Conservation (phyloP, 768 basidiomycete genomes). For the Boletellus sp. region DNA sequence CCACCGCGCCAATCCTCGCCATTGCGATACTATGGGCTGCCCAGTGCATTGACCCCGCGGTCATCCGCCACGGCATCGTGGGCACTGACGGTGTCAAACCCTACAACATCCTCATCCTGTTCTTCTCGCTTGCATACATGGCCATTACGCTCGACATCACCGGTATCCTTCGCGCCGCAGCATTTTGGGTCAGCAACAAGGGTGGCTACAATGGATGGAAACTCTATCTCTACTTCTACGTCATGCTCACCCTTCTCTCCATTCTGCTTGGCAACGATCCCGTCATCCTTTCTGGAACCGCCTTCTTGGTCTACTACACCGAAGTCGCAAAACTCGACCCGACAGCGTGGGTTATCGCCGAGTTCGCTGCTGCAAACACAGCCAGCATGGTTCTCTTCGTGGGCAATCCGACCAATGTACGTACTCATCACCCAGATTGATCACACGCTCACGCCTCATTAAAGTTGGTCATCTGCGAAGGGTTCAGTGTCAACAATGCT, state of each 20-base stretch:
- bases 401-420: conserved; percentile 85
- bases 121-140: conserved; percentile 90
- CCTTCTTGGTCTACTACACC: conserved; percentile 88
- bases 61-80: conserved; percentile 74
- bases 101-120: conserved; percentile 90
- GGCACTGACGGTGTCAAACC: conserved; percentile 78
- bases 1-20: conserved; percentile 50
- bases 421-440: neutral
- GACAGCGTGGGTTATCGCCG: conserved; percentile 66
- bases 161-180: conserved; percentile 80
- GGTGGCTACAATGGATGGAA: conserved; percentile 70
- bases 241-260: conserved; percentile 75
- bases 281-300: conserved; percentile 86
- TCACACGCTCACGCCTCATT: neutral
- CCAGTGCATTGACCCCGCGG: conserved; percentile 43
- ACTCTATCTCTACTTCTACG: conserved; percentile 78
- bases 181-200: conserved; percentile 83
- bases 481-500: conserved; percentile 73
- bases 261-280: conserved; percentile 91
- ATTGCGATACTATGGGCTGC: conserved; percentile 54
- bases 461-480: conserved; percentile 77
- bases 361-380: conserved; percentile 78
- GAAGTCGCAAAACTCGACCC: conserved; percentile 49
- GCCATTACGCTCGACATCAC: conserved; percentile 88
- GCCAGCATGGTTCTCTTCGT: conserved; percentile 74